A percentile compares a stretch with the other conserved stretches of the same genome.
phyloP scores from a whole-genome alignment of 768 basidiomycete species.

The Leccinum longicurvipes region DNA sequence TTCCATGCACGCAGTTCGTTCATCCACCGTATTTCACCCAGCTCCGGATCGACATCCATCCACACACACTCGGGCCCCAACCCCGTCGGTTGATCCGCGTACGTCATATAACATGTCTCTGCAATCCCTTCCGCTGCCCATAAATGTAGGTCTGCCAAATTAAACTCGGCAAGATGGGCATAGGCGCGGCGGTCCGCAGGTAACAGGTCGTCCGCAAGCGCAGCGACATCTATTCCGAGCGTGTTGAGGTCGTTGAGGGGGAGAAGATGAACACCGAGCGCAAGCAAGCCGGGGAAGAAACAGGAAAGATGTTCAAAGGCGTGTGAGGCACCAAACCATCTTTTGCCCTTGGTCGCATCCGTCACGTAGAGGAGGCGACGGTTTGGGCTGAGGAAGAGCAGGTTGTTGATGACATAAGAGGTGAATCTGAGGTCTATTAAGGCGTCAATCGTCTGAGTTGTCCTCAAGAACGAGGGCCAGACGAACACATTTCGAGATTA shows the following conservation, averaged over 20 bases:
- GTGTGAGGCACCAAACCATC: constrained; percentile 37
- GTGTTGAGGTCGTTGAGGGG: constrained; percentile 50
- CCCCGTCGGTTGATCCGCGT: constrained; percentile 67
- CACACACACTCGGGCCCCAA: constrained; percentile 55
- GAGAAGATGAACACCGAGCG: constrained; percentile 64
- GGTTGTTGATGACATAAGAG: constrained; percentile 55
- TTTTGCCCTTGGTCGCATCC: constrained; percentile 35
- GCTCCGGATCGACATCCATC: constrained; percentile 13
- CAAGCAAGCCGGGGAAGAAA: constrained; percentile 74
- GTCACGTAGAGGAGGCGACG: constrained; percentile 53
- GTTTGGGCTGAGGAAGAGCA: constrained; percentile 29
- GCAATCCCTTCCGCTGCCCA: constrained; percentile 79
- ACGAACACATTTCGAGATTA: constrained; percentile 67
- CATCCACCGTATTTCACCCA: constrained; percentile 21
- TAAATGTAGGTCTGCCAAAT: constrained; percentile 58
- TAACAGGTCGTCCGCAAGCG: constrained; percentile 29
- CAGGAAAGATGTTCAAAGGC: constrained; percentile 70
- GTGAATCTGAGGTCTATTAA: constrained; percentile 57
- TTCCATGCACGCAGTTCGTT: constrained; percentile 45
- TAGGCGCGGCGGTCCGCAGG: constrained; percentile 29
- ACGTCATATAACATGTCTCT: constrained; percentile 66
- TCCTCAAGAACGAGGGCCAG: not conserved
- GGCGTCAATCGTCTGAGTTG: not conserved
- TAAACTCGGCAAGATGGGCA: constrained; percentile 39
- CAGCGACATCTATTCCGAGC: constrained; percentile 43